A percentile compares a stretch with the other conserved stretches of the same genome.
These are phyloP conservation scores for Tilletia horrida DNA, from an alignment of 1,284 basidiomycete genomes.

Conservation along the genomic window DNA sequence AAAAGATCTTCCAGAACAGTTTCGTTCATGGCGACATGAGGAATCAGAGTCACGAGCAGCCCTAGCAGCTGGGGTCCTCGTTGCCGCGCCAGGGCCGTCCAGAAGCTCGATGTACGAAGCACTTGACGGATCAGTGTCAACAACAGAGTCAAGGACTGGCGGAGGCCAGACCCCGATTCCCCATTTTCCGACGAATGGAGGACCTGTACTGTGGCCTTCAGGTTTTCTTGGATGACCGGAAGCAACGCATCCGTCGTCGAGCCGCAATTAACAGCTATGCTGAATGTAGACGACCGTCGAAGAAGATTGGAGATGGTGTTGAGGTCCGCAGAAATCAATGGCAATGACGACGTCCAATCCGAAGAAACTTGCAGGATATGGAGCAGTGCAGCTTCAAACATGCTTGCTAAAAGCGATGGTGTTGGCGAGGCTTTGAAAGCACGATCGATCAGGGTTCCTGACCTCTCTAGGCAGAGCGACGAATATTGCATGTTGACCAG, in stretches of 20 bases:
- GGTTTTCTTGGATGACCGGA: not conserved
- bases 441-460: not conserved
- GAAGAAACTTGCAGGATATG: not conserved
- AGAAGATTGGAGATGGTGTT: no score
- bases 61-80: not conserved
- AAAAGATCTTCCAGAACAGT: not conserved
- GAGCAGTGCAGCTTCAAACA: not conserved
- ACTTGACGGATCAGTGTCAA: not conserved
- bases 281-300: no score
- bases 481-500: not conserved
- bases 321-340: no score
- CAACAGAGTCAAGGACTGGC: not conserved
- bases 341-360: no score
- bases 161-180: not conserved
- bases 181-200: no score
- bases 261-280: not conserved
- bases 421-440: not conserved
- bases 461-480: not conserved
- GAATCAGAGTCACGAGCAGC: not conserved
- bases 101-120: constrained; percentile 9
- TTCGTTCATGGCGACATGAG: not conserved
- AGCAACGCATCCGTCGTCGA: not conserved
- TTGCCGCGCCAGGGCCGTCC: constrained; percentile 6
- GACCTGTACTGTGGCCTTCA: not conserved
- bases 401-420: not conserved